Evolutionary conservation across 257 asterid genomes (phyloP).

Genomic region (Agastache rugosa): DNA sequence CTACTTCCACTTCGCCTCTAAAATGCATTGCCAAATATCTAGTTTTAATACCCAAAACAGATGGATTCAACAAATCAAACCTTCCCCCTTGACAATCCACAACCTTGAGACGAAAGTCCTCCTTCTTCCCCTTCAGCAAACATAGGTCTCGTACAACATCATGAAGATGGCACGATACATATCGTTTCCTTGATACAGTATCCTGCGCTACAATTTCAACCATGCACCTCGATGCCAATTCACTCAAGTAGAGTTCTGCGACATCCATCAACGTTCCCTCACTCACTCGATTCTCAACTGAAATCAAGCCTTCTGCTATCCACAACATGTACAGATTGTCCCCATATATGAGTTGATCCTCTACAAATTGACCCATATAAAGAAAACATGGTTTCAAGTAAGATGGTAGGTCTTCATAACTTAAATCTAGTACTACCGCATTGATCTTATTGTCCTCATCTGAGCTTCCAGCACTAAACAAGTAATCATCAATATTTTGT

Average conservation of each 20-base stretch:
- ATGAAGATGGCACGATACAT: slow-evolving; percentile 20
- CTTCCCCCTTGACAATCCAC: slow-evolving; percentile 2
- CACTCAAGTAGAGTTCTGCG: slow-evolving; percentile 19
- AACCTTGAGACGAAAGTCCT: slow-evolving; percentile 19
- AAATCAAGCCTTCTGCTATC: slow-evolving; percentile 34
- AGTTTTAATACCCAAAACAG: slow-evolving; percentile 1
- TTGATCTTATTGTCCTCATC: slow-evolving; percentile 1
- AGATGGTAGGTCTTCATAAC: slow-evolving; percentile 19
- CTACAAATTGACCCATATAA: background rate
- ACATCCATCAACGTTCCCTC: slow-evolving; percentile 7
- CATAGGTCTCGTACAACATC: slow-evolving; percentile 25
- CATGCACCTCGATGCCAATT: slow-evolving; percentile 16
- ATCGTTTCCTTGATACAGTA: background rate
- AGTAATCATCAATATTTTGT: background rate
- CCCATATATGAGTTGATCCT: background rate
- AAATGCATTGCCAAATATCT: slow-evolving; percentile 21
- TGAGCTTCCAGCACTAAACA: background rate
- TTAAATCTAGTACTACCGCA: slow-evolving; percentile 5
- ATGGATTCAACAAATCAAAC: background rate
- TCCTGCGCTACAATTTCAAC: slow-evolving; percentile 11
- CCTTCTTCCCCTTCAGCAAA: slow-evolving; percentile 17
- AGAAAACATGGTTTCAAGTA: slow-evolving; percentile 29
- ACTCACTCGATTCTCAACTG: slow-evolving; percentile 1
- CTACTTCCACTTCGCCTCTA: slow-evolving; percentile 14
- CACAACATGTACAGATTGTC: slow-evolving; percentile 11